These are phyloP conservation scores for Ochromonas danica DNA, from an alignment of 108 stramenopile species.

Conservation along the genomic window DNA sequence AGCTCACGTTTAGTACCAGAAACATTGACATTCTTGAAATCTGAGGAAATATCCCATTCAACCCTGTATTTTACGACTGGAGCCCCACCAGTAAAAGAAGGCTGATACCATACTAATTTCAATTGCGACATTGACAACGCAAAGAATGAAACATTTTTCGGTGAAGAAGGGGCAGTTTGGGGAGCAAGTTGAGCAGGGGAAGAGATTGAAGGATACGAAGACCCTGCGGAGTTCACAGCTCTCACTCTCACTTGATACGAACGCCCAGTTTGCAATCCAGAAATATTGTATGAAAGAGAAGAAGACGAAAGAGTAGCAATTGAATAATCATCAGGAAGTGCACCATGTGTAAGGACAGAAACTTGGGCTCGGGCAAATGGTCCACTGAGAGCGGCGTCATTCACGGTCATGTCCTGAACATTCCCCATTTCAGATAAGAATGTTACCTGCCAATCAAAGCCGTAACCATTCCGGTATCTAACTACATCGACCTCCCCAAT, in stretches of 20 bases:
- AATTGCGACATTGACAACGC: constrained; percentile 63
- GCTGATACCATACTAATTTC: constrained; percentile 65
- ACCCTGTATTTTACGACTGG: constrained; percentile 62
- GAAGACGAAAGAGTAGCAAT: constrained; percentile 35
- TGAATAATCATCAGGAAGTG: constrained; percentile 53
- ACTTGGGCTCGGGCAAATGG: constrained; percentile 66
- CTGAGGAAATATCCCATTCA: constrained; percentile 63
- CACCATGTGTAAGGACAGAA: constrained; percentile 58
- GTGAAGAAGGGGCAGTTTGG: constrained; percentile 56
- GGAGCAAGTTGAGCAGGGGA: constrained; percentile 55
- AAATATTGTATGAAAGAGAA: constrained; percentile 24
- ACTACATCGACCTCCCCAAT: constrained; percentile 67
- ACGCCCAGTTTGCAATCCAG: constrained; percentile 54
- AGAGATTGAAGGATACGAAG: constrained; percentile 43
- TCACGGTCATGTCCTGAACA: constrained; percentile 57
- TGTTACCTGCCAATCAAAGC: constrained; percentile 75
- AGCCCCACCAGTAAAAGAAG: constrained; percentile 64
- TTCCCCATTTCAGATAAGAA: constrained; percentile 60
- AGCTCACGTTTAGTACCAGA: constrained; percentile 44
- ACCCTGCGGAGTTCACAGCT: constrained; percentile 63
- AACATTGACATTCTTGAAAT: constrained; percentile 48
- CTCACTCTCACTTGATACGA: constrained; percentile 59
- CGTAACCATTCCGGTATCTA: constrained; percentile 69
- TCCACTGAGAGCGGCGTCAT: constrained; percentile 66
- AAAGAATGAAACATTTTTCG: constrained; percentile 55